Base-by-base conservation (phyloP, 208 protist genomes). In the Acanthamoeba royreba region DNA sequence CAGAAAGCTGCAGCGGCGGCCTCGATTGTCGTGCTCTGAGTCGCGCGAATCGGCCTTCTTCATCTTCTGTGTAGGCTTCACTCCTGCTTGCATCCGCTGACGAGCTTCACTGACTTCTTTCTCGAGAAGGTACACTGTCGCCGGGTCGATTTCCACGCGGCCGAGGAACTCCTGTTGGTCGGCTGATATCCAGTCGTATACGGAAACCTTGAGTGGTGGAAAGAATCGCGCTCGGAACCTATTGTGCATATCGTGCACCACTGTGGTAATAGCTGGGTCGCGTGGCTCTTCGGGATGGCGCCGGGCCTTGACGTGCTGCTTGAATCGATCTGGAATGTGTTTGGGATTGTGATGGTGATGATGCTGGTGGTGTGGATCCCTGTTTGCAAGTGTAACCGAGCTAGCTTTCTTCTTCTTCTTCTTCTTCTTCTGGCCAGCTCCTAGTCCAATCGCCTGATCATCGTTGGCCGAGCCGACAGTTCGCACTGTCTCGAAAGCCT, bases 211-310 rank as follows among this genome's bases (percentile, higher is more conserved):
- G 25, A 83, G 72, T 45, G 72, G 72, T 28, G 72, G 72, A 40
- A 83, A 83, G 72, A 83, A 83, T 19, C 43, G 72, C 38, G 72
- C 72, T 25, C 72, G 72, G 72, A 83, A 83, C 42, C 72, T 15
- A n/a, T 47, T 52, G 72, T 83, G 72, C 72, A 83, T 83, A n/a
- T 83, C 72, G 72, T n/a, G 40, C 72, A 83, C 72, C 8, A 83
- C 72, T 19, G 72, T 53, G 25, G 72, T 83, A 45, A 83, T 83
- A 1, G 72, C 72, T 9, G 72, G 2, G 43, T 83, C 72, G 42
- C 42, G 72, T n/a, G 72, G 72, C n/a, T 83, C 72, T 45, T 83
- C 72, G 72, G 17, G n/a, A 31, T 83, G 42, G 43, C n/a, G n/a
- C n/a, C n/a, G n/a, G n/a, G 46, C 72, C 43, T 83, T 83, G 42